phyloP scores from a whole-genome alignment of 352 stramenopile genomes.

The Phytophthora uliginosa region DNA sequence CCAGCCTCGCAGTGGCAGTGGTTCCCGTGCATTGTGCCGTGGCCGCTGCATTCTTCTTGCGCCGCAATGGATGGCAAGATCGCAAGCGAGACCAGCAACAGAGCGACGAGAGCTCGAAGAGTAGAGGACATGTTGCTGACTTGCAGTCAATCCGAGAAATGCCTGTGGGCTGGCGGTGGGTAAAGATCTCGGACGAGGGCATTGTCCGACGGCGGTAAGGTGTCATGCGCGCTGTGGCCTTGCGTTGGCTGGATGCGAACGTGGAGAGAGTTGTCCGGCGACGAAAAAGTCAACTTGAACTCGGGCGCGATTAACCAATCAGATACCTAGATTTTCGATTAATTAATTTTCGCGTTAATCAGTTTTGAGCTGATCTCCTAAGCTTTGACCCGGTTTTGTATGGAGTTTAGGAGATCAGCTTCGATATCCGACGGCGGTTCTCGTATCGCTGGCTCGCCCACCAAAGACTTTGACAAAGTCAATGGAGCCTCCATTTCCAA shows the following conservation, averaged over 20 bases:
- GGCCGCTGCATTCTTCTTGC: constrained; percentile 52
- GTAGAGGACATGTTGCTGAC: constrained; percentile 3
- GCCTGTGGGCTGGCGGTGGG: neutral
- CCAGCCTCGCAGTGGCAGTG: constrained; percentile 56
- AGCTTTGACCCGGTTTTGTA: too few relatives aligned
- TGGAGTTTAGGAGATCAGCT: too few relatives aligned
- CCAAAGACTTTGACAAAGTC: neutral
- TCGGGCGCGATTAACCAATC: neutral
- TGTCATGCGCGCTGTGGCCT: too few relatives aligned
- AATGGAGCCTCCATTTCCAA: neutral
- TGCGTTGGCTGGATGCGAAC: neutral
- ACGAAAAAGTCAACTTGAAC: constrained; percentile 1
- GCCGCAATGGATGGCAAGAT: constrained; percentile 18
- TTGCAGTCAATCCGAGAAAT: constrained; percentile 15
- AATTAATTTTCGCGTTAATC: neutral
- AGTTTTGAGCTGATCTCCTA: neutral
- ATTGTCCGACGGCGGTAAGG: neutral
- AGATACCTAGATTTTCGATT: neutral
- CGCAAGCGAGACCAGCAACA: constrained; percentile 25
- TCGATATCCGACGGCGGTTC: neutral
- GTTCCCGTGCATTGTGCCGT: constrained; percentile 52
- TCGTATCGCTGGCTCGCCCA: constrained; percentile 4
- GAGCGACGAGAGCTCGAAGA: neutral
- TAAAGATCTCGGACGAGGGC: neutral
- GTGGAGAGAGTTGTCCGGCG: neutral